Base-by-base conservation (phyloP, 306 rosid genomes). In the Gleditsia sinensis region DNA sequence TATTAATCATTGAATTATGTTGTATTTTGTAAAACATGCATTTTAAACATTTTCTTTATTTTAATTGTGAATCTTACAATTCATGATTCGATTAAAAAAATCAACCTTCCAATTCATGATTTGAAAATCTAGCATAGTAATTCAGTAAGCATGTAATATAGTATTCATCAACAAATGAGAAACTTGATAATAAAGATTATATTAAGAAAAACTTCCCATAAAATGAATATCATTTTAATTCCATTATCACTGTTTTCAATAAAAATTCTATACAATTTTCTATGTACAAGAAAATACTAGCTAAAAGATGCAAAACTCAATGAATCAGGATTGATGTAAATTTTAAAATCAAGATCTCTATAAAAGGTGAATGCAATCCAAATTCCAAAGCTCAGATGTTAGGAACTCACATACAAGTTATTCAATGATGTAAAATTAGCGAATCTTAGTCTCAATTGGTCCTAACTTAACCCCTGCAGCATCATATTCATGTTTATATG, bases 391-490 rank as follows among this genome's bases (percentile, higher is more conserved):
- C 50, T 75, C 37, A 64, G 46, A 45, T 54, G 7, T 14, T 27
- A 67, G 74, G 27, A 25, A 65, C 48, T 13, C n/a, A 21, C 57
- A 51, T 34, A 19, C 27, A 45, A 46, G 43, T 45, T 46, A 48
- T 53, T 60, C 60, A 68, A 24, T 1, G 60, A 61, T 59, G 50
- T 17, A 69, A 21, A 72, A 49, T 57, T 39, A 37, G 63, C 65
- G 27, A 36, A 57, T 36, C 33, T 50, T 28, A 37, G 17, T 28
- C 30, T 72, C 60, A 37, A 48, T 34, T 28, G 59, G 39, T 66
- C 12, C 66, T 17, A 16, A 20, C 32, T 2, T 10, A 6, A 39
- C 45, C 1, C 6, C 25, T 7, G 6, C 58, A 51, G 21, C 19
- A 56, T 28, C 63, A 7, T 28, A 51, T 20, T 23, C 59, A 34